Evolutionary conservation across 2,329 filamentous ascomycete species (phyloP).

Genomic region (Scytalidium sp.): DNA sequence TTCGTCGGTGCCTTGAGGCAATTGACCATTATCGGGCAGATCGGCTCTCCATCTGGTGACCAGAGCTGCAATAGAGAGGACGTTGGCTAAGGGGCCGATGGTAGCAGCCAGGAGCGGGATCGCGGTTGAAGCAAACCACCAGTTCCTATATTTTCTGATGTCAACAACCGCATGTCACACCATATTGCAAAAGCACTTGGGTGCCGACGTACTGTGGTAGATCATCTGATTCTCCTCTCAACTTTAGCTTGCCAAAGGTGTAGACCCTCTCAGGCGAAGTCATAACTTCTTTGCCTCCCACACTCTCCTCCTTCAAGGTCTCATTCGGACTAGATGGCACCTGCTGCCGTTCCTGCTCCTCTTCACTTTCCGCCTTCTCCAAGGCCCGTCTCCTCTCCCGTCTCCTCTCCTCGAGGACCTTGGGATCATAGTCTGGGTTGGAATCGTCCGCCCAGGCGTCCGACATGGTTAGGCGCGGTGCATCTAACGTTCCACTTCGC

Average conservation of each 20-base stretch:
- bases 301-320: too few relatives aligned
- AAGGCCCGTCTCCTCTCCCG: too few relatives aligned
- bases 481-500: too few relatives aligned
- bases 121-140: conserved; percentile 38
- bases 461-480: too few relatives aligned
- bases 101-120: conserved; percentile 63
- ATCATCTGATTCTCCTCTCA: conserved; percentile 30
- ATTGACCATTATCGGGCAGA: conserved; percentile 41
- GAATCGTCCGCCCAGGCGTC: too few relatives aligned
- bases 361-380: neutral
- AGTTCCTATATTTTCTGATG: conserved; percentile 25
- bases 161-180: too few relatives aligned
- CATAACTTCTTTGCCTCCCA: too few relatives aligned
- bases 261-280: conserved; percentile 12
- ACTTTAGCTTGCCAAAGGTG: conserved; percentile 26
- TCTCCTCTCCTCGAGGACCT: too few relatives aligned
- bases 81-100: conserved; percentile 68
- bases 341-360: neutral
- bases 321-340: too few relatives aligned
- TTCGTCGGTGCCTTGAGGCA: conserved; percentile 42
- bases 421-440: too few relatives aligned
- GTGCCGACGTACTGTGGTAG: conserved; percentile 26
- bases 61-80: conserved; percentile 64
- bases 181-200: too few relatives aligned
- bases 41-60: conserved; percentile 60